Percentiles rank a stretch among this genome's conserved stretches.
Evolutionary conservation across 257 asterid species (phyloP).

Genomic region (Euphrasia confusa): DNA sequence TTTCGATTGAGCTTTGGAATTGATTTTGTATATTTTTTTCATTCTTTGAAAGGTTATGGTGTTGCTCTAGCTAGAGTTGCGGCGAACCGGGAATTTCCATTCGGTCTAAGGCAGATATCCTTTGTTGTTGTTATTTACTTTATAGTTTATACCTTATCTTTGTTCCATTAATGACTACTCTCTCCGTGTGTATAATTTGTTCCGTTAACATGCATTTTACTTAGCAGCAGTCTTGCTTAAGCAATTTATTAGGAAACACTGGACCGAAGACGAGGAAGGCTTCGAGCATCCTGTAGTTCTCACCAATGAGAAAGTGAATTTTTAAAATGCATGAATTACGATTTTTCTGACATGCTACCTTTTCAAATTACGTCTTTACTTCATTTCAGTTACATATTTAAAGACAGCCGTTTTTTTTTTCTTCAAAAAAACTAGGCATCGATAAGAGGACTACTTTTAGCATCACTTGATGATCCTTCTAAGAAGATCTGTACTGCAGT

Average conservation of each 20-base stretch:
- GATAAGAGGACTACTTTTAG: constrained; percentile 60
- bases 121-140: constrained; percentile 27
- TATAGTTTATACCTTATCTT: not conserved
- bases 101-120: constrained; percentile 97
- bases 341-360: constrained; percentile 14
- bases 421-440: constrained; percentile 45
- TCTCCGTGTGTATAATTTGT: constrained; percentile 26
- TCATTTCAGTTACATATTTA: constrained; percentile 15
- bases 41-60: constrained; percentile 60
- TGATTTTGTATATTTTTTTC: constrained; percentile 5
- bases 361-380: not conserved
- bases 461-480: constrained; percentile 67
- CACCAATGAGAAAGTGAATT: constrained; percentile 60
- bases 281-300: constrained; percentile 89
- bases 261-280: constrained; percentile 75
- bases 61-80: constrained; percentile 74
- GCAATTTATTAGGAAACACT: constrained; percentile 84
- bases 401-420: constrained; percentile 19
- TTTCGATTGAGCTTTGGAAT: not conserved
- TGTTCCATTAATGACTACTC: constrained; percentile 3
- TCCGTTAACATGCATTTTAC: constrained; percentile 52
- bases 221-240: constrained; percentile 92
- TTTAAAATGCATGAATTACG: constrained; percentile 2
- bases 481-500: constrained; percentile 86
- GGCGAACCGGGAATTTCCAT: constrained; percentile 56